Evolutionary conservation across 768 basidiomycete species (phyloP).

Genomic region (Boletus edulis): DNA sequence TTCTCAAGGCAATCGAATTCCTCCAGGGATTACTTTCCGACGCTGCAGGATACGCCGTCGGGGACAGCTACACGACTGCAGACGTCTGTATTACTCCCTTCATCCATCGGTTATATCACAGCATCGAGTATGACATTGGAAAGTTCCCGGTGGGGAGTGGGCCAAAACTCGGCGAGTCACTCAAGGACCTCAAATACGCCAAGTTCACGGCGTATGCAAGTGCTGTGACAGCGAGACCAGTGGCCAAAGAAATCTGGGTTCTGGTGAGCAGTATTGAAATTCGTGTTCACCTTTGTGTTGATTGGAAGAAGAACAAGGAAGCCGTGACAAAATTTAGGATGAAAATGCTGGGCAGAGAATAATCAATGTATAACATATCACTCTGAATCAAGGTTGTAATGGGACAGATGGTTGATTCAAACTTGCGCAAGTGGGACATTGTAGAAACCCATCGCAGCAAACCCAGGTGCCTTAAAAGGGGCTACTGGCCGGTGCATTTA

Average conservation of each 20-base stretch:
- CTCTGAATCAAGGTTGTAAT: too few species aligned
- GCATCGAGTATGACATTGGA: conserved; percentile 48
- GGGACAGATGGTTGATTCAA: too few species aligned
- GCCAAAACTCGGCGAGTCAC: conserved; percentile 37
- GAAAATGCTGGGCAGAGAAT: too few species aligned
- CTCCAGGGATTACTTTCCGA: conserved; percentile 54
- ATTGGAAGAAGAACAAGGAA: not conserved
- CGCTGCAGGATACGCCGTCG: conserved; percentile 34
- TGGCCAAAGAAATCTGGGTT: conserved; percentile 50
- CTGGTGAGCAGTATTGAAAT: conserved; percentile 35
- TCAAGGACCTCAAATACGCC: conserved; percentile 44
- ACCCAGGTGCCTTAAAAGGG: too few species aligned
- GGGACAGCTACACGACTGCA: conserved; percentile 52
- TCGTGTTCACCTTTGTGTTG: not conserved
- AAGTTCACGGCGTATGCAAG: conserved; percentile 46
- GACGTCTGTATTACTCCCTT: conserved; percentile 60
- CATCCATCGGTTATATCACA: conserved; percentile 45
- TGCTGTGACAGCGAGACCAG: conserved; percentile 46
- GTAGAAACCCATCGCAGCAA: too few species aligned
- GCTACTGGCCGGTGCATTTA: too few species aligned
- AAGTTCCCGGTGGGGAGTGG: conserved; percentile 48
- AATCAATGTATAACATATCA: too few species aligned
- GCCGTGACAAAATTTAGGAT: not conserved
- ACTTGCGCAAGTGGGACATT: too few species aligned
- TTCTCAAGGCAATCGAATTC: conserved; percentile 42